phyloP scores from a whole-genome alignment of 2,329 filamentous ascomycete genomes.

The Botrytis elliptica region DNA sequence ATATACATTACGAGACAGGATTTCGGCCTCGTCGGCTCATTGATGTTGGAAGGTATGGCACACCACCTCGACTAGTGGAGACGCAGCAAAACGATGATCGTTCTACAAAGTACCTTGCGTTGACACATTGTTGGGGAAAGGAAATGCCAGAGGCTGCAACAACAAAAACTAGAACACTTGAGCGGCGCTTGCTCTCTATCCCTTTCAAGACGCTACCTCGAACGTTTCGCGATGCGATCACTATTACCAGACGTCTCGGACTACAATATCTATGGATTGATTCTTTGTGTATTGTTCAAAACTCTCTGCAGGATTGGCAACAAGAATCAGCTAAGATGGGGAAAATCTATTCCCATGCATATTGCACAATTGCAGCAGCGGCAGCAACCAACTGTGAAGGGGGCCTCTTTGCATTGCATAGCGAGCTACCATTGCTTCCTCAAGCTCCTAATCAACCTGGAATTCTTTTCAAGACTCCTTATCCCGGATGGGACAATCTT shows the following conservation, averaged over 20 bases:
- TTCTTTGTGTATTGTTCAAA: constrained; percentile 19
- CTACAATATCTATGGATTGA: constrained; percentile 19
- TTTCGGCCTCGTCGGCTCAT: constrained; percentile 26
- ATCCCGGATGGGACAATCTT: constrained; percentile 14
- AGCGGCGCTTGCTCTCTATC: constrained; percentile 16
- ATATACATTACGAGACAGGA: constrained; percentile 20
- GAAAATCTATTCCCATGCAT: constrained; percentile 24
- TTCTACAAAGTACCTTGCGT: constrained; percentile 17
- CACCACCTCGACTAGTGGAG: constrained; percentile 17
- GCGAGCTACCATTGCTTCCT: constrained; percentile 7
- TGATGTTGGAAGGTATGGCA: constrained; percentile 22
- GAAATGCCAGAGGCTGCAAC: constrained; percentile 20
- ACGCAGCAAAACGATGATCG: neutral
- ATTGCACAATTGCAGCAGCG: constrained; percentile 25
- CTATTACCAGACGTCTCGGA: constrained; percentile 14
- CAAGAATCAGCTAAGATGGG: constrained; percentile 27
- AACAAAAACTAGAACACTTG: constrained; percentile 18
- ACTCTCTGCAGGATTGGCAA: constrained; percentile 27
- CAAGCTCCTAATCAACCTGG: neutral
- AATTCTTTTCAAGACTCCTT: neutral
- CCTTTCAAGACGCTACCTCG: constrained; percentile 14
- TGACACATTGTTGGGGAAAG: constrained; percentile 23
- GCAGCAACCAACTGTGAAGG: constrained; percentile 14
- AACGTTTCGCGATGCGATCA: constrained; percentile 20
- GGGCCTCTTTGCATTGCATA: constrained; percentile 14